Base-by-base conservation (phyloP, 1,284 basidiomycete genomes). In the Sanguinoderma infundibulare region DNA sequence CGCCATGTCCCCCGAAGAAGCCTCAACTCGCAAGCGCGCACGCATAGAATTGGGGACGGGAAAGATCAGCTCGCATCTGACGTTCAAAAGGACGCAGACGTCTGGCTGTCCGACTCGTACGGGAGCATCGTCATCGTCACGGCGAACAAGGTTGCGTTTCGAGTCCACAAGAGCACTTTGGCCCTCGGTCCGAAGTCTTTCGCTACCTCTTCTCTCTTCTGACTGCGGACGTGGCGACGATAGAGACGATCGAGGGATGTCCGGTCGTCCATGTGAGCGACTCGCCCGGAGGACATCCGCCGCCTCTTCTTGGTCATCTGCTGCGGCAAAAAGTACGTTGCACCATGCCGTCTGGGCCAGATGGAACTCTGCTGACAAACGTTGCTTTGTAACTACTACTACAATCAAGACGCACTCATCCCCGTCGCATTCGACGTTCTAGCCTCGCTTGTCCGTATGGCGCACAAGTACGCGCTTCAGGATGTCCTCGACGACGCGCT, bases 41-140 rank as follows among this genome's bases (percentile, higher is more conserved):
- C 35, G 52, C 24, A n/a, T 26, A 2, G 35, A n/a, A 34, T 14
- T 22, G 52, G 40, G 24, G 42, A 26, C 3, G 26, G 5, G 12
- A 15, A 30, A 14, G 15, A n/a, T 30, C 14, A 15, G 0, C 14
- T 15, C 38, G 0, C 38, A 9, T 28, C 28, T 14, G 22, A 0
- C 2, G 30, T 52, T 3, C 12, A 24, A 49, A n/a, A 61, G 44
- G 52, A 69, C 8, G 53, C 50, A 4, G 61, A 47, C 2, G 67
- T 46, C 24, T 62, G 59, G 4, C 58, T 47, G n/a, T n/a, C n/a
- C n/a, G n/a, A n/a, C 7, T 55, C 53, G 47, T 62, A 69, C 9
- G 68, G 67, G 67, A 65, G 69, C 53, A 60, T 63, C 20, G 66
- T 70, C 59, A 61, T 70, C 30, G 28, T 34, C 24, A 26, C 28